phyloP scores from a whole-genome alignment of 768 basidiomycete genomes.

The Rhodotorula babjevae region DNA sequence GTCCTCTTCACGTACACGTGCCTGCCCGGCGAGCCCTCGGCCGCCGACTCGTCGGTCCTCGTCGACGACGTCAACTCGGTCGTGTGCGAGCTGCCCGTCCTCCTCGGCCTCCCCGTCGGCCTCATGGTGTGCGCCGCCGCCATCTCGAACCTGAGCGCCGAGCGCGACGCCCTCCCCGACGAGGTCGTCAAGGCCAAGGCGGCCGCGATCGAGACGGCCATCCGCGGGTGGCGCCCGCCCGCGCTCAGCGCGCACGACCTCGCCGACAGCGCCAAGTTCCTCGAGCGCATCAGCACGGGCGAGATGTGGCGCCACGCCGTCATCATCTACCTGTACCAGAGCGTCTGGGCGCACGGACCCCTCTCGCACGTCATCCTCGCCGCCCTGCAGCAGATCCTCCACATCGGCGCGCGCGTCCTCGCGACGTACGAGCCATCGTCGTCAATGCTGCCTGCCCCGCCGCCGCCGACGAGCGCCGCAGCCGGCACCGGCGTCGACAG shows the following conservation, averaged over 20 bases:
- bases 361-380: constrained; percentile 5
- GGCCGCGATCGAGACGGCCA: constrained; percentile 17
- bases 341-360: constrained; percentile 6
- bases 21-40: constrained; percentile 14
- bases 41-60: not conserved
- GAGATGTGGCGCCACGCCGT: constrained; percentile 35
- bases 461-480: too few relatives aligned
- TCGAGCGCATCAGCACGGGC: constrained; percentile 8
- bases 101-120: constrained; percentile 22
- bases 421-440: constrained; percentile 1
- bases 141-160: constrained; percentile 13
- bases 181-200: constrained; percentile 21
- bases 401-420: constrained; percentile 17
- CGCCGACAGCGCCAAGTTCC: constrained; percentile 7
- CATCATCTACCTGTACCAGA: constrained; percentile 29
- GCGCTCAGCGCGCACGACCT: not conserved
- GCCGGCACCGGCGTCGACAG: not conserved
- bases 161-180: constrained; percentile 17
- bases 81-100: constrained; percentile 4
- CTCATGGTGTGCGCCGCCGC: constrained; percentile 27
- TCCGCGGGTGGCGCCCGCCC: constrained; percentile 1
- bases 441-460: not conserved
- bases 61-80: constrained; percentile 5
- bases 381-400: constrained; percentile 13
- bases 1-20: constrained; percentile 19